phyloP scores from a whole-genome alignment of 106 monocot genomes.

The Hemerocallis citrina region DNA sequence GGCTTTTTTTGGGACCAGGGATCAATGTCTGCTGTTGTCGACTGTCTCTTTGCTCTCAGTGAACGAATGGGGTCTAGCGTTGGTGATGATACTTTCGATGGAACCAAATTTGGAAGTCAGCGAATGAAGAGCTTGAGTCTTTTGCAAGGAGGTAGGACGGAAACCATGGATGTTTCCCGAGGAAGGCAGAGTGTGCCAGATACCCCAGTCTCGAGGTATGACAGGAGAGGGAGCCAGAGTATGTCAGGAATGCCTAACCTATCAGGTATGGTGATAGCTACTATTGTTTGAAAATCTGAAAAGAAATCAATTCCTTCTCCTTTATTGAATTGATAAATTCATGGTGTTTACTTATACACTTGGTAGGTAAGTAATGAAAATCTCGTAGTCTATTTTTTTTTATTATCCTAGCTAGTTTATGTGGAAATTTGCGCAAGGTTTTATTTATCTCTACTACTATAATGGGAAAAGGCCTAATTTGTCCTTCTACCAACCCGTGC shows the following conservation, averaged over 20 bases:
- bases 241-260: conserved; percentile 7
- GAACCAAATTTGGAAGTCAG: conserved; percentile 5
- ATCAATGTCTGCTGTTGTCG: conserved; percentile 44
- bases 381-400: no score
- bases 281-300: neutral
- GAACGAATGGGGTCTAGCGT: conserved; percentile 19
- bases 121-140: conserved; percentile 32
- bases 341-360: no score
- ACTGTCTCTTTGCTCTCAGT: conserved; percentile 56
- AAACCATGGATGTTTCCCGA: conserved; percentile 2
- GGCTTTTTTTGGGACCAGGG: conserved; percentile 36
- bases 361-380: no score
- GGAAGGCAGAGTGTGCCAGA: conserved; percentile 9
- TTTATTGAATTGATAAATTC: no score
- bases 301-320: no score
- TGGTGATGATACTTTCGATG: conserved; percentile 12
- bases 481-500: no score
- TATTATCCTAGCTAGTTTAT: no score
- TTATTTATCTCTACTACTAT: no score
- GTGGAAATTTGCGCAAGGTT: neutral
- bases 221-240: conserved; percentile 22
- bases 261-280: conserved; percentile 10
- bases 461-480: no score
- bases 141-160: conserved; percentile 16
- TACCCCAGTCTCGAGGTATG: conserved; percentile 15